Base-by-base conservation (phyloP, 2,329 filamentous ascomycete genomes). In the Mycogone perniciosa region DNA sequence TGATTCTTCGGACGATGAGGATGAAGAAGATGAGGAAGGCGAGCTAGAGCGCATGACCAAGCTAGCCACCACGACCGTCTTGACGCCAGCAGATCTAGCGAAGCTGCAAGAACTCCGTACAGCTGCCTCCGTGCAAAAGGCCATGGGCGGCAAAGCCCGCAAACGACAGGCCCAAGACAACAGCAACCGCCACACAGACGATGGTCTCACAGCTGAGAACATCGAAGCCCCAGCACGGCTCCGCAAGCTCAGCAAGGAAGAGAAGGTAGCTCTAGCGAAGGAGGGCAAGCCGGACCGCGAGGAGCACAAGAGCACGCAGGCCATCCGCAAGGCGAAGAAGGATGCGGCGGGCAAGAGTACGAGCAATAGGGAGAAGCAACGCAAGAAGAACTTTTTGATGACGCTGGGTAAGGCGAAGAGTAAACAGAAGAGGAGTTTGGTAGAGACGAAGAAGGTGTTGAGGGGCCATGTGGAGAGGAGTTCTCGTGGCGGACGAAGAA, bases 351-450 rank as follows among this genome's bases (percentile, higher is more conserved):
- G 93, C 63, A 97, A 97, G 83, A 95, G 88, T 67, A 91, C 89
- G 35, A 97, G 92, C 58, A 99, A 99, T 72, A 88, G 88, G 74
- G 93, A 99, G 76, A 99, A 99, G 81, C 83, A 88, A 39, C 78
- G 92, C 60, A 89, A 89, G 79, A 99, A 99, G 87, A 99, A 99
- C 70, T 95, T 99, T 72, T 67, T 99, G 62, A 99, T 99, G 93
- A 97, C 92, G 37, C 72, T 99, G 54, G 89, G 92, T 53, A 97
- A 99, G 76, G 93, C 93, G 8, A 95, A 93, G 77, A 81, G 80
- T 59, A 99, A 97, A 78, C 86, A 93, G 64, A 96, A 96, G 84
- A 81, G 91, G 64, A 96, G 89, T 80, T 73, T 99, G 69, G 82
- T 88, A 9, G 86, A 96, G 71, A 90, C 89, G 57, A 82, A 81